Conservation (phyloP, 78 protist species). For the Dictyostelium intermedium region DNA sequence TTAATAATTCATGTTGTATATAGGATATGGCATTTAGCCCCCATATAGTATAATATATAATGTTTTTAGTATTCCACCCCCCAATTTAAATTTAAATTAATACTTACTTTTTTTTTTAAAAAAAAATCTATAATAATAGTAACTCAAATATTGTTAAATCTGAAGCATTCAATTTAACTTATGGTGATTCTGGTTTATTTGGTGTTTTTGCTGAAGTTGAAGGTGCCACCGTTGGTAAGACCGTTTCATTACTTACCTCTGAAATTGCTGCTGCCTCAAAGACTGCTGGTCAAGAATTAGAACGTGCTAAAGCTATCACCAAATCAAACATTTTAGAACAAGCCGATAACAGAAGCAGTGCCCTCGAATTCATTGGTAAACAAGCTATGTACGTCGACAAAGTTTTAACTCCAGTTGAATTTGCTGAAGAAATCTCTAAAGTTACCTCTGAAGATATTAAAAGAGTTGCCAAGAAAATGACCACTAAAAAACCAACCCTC, state of each 20-base stretch:
- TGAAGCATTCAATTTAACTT: slow-evolving; percentile 50
- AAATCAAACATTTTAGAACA: not conserved
- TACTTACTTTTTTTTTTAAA: not conserved
- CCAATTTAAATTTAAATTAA: too few species aligned
- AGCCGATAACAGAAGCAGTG: slow-evolving; percentile 1
- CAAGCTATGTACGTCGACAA: slow-evolving; percentile 40
- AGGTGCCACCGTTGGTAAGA: not conserved
- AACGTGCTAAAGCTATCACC: slow-evolving; percentile 47
- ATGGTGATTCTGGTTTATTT: slow-evolving; percentile 55
- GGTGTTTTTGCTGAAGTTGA: slow-evolving; percentile 39
- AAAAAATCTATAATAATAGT: not conserved
- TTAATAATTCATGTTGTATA: too few species aligned
- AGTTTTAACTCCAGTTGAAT: slow-evolving; percentile 45
- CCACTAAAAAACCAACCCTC: slow-evolving; percentile 52
- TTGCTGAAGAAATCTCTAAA: slow-evolving; percentile 25
- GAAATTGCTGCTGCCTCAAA: slow-evolving; percentile 24
- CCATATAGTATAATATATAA: too few species aligned
- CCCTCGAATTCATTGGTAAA: slow-evolving; percentile 73
- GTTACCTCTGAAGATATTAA: slow-evolving; percentile 71
- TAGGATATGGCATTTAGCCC: too few species aligned
- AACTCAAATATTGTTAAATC: not conserved
- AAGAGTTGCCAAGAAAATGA: slow-evolving; percentile 56
- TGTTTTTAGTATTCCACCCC: too few species aligned
- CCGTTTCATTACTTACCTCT: not conserved
- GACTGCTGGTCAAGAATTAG: slow-evolving; percentile 48